phyloP scores from a whole-genome alignment of 805 yeast genomes.

The Aciculoconidium aculeatum region DNA sequence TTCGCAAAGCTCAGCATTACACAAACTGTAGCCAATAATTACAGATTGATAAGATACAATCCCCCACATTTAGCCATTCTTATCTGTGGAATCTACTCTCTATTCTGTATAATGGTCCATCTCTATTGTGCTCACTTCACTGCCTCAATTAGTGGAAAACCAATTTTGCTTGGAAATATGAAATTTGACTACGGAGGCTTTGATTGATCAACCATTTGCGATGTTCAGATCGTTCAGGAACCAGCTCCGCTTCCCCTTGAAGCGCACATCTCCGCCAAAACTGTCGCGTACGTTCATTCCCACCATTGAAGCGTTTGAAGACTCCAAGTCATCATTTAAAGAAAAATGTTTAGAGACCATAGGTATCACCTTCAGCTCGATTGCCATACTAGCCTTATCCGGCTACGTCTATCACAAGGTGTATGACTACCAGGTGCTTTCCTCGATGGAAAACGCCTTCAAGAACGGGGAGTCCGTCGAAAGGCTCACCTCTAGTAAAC shows the following conservation, averaged over 20 bases:
- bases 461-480: conserved; percentile 62
- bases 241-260: not conserved
- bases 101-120: no score
- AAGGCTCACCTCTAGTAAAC: conserved; percentile 50
- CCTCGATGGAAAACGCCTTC: conserved; percentile 62
- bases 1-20: no score
- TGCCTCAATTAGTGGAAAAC: no score
- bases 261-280: not conserved
- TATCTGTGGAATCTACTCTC: no score
- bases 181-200: no score
- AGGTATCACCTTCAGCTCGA: conserved; percentile 64
- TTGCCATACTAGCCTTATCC: conserved; percentile 62
- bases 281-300: not conserved
- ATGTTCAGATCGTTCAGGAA: no score
- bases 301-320: not conserved
- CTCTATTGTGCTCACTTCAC: no score
- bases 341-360: conserved; percentile 58
- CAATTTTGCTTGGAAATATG: no score
- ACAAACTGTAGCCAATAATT: no score
- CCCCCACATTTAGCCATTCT: no score
- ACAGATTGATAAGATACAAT: no score
- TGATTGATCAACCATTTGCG: no score
- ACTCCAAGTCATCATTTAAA: conserved; percentile 8
- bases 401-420: conserved; percentile 65
- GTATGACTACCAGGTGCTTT: conserved; percentile 53